Evolutionary conservation across 208 protist species (phyloP).

Genomic region (Leishmania turanica): DNA sequence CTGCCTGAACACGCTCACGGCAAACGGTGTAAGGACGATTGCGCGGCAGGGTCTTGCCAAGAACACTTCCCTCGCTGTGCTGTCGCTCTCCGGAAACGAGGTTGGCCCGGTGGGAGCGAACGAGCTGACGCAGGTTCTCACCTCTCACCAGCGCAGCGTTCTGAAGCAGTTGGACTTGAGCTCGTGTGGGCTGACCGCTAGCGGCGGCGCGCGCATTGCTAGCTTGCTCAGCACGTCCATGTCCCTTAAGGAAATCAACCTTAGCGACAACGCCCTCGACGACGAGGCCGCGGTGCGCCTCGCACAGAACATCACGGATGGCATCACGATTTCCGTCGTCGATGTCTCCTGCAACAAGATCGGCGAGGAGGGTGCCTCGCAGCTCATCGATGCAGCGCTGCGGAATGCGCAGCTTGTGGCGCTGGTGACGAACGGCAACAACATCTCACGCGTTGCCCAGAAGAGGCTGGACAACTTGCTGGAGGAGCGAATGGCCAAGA

Average conservation of each 20-base stretch:
- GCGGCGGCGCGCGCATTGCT: slow-evolving; percentile 73
- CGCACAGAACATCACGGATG: slow-evolving; percentile 66
- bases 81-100: slow-evolving; percentile 78
- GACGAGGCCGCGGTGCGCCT: slow-evolving; percentile 76
- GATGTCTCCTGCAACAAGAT: slow-evolving; percentile 83
- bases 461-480: slow-evolving; percentile 84
- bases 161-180: slow-evolving; percentile 72
- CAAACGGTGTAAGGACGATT: slow-evolving; percentile 46
- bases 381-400: slow-evolving; percentile 75
- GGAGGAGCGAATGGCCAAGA: slow-evolving; percentile 66
- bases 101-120: slow-evolving; percentile 70
- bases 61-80: slow-evolving; percentile 56
- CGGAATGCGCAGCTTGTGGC: slow-evolving; percentile 66
- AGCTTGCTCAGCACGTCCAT: slow-evolving; percentile 67
- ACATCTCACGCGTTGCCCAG: slow-evolving; percentile 79
- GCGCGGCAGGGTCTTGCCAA: slow-evolving; percentile 65
- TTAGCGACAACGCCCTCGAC: slow-evolving; percentile 84
- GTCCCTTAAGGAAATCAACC: slow-evolving; percentile 66
- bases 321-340: slow-evolving; percentile 56
- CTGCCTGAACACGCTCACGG: slow-evolving; percentile 79
- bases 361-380: slow-evolving; percentile 64
- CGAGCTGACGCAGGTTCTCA: slow-evolving; percentile 59
- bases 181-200: slow-evolving; percentile 63
- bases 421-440: slow-evolving; percentile 80
- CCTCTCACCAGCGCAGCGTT: slow-evolving; percentile 51